phyloP scores from a whole-genome alignment of 441 rosid genomes.

The Populus hybrid region DNA sequence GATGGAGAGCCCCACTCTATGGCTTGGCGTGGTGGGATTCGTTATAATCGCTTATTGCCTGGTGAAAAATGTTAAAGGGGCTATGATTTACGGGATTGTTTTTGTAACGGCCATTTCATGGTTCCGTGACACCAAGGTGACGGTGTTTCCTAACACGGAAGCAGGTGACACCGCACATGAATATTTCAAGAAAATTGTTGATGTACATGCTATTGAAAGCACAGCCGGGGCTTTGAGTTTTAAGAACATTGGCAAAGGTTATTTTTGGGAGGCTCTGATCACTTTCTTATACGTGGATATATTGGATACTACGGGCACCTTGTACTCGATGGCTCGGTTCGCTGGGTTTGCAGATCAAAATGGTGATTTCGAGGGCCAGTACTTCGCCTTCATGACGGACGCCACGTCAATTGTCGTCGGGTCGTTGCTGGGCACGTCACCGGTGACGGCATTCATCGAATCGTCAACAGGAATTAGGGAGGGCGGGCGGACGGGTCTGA shows the following conservation, averaged over 20 bases:
- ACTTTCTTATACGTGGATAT: slow-evolving; percentile 85
- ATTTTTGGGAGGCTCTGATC: slow-evolving; percentile 82
- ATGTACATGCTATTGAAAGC: slow-evolving; percentile 50
- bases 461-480: slow-evolving; percentile 91
- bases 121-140: slow-evolving; percentile 78
- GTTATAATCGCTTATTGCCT: slow-evolving; percentile 79
- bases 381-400: slow-evolving; percentile 91
- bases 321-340: slow-evolving; percentile 85
- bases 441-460: slow-evolving; percentile 71
- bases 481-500: slow-evolving; percentile 80
- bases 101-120: slow-evolving; percentile 84
- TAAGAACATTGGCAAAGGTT: slow-evolving; percentile 41
- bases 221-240: slow-evolving; percentile 90
- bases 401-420: slow-evolving; percentile 83
- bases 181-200: slow-evolving; percentile 79
- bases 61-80: slow-evolving; percentile 74
- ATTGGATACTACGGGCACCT: slow-evolving; percentile 78
- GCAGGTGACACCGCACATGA: slow-evolving; percentile 54
- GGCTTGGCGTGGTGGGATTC: slow-evolving; percentile 83
- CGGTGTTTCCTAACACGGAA: slow-evolving; percentile 64
- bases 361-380: slow-evolving; percentile 76
- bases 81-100: slow-evolving; percentile 78
- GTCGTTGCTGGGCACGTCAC: slow-evolving; percentile 79
- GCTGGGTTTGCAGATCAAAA: slow-evolving; percentile 61
- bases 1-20: slow-evolving; percentile 81